A percentile compares a stretch with the other conserved stretches of the same genome.
phyloP scores from a whole-genome alignment of 345 rosid genomes.

The Streptanthus diversifolius region DNA sequence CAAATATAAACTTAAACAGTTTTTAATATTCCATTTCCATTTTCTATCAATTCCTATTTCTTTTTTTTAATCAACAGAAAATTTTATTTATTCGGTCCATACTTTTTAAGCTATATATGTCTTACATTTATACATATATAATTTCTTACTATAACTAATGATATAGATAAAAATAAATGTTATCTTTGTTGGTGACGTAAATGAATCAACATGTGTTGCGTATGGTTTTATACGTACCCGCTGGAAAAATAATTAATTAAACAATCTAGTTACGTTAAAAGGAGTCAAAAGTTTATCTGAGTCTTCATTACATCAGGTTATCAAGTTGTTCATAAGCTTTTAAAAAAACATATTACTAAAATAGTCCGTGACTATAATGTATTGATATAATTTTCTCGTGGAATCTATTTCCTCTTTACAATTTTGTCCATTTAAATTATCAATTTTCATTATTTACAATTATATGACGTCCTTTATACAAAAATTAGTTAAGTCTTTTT shows the following conservation, averaged over 20 bases:
- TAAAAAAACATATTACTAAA: not conserved
- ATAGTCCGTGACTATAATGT: not conserved
- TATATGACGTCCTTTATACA: no score
- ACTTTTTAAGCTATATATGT: not conserved
- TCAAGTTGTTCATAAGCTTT: not conserved
- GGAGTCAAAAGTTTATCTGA: conserved; percentile 12
- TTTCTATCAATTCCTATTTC: no score
- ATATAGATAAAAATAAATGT: not conserved
- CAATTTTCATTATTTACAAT: no score
- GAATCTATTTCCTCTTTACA: no score
- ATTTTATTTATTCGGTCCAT: not conserved
- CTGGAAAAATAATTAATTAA: not conserved
- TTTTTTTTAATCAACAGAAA: not conserved
- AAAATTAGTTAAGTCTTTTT: no score
- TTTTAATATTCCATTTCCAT: not conserved
- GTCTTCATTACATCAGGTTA: conserved; percentile 13
- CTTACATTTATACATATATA: no score
- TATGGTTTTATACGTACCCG: not conserved
- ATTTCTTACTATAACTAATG: not conserved
- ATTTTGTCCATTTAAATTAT: no score
- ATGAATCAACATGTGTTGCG: not conserved
- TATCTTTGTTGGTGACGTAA: not conserved
- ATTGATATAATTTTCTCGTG: no score
- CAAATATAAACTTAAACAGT: not conserved
- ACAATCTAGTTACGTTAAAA: conserved; percentile 12